Conservation (phyloP, 2,329 filamentous ascomycete genomes). For the Colletotrichum sp. region DNA sequence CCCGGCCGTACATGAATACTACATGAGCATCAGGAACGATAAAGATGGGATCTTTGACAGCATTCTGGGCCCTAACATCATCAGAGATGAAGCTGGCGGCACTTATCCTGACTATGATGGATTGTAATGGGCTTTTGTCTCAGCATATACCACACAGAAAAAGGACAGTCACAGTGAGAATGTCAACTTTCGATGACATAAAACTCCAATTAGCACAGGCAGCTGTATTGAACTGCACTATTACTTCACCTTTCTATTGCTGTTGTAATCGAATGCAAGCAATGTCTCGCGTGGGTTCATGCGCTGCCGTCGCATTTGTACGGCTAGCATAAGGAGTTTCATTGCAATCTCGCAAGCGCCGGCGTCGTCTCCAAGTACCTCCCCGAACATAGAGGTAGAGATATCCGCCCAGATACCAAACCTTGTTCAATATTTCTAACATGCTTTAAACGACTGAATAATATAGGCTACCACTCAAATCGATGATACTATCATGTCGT, state of each 20-base stretch:
- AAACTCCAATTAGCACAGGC: accelerated
- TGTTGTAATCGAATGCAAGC: background rate
- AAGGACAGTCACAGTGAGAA: accelerated
- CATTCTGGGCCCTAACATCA: background rate
- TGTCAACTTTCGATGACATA: accelerated
- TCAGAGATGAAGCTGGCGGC: background rate
- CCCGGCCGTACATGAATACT: background rate
- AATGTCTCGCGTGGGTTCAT: accelerated
- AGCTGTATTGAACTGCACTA: background rate
- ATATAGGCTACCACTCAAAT: too few relatives aligned
- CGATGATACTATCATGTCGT: background rate
- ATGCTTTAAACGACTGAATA: too few relatives aligned
- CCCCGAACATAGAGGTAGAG: accelerated
- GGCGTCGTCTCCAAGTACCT: accelerated
- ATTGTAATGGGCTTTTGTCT: background rate
- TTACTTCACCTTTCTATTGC: background rate
- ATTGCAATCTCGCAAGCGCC: accelerated
- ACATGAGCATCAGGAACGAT: background rate
- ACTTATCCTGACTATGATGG: background rate
- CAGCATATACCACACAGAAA: accelerated
- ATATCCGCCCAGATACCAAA: background rate
- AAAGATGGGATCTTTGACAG: background rate
- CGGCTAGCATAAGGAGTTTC: background rate
- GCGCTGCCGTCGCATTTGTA: accelerated
- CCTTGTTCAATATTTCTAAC: background rate